Evolutionary conservation across 257 asterid genomes (phyloP).

Genomic region (Solanum piurae): DNA sequence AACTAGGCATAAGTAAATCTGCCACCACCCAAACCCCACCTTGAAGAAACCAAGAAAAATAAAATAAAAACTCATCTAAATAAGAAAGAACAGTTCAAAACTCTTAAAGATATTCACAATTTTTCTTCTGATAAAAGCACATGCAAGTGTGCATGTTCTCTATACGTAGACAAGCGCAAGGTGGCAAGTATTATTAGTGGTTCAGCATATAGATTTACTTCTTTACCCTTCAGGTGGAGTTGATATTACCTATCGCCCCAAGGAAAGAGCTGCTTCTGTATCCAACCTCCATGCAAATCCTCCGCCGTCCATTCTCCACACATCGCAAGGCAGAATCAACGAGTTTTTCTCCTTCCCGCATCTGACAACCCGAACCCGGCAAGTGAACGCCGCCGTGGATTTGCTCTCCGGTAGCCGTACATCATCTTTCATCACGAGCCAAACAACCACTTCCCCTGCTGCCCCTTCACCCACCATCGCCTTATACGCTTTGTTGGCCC

Average conservation of each 20-base stretch:
- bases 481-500: slow-evolving; percentile 53
- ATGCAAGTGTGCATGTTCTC: background rate
- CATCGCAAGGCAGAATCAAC: slow-evolving; percentile 66
- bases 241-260: slow-evolving; percentile 24
- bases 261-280: slow-evolving; percentile 55
- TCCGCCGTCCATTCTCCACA: slow-evolving; percentile 74
- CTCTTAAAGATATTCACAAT: background rate
- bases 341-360: slow-evolving; percentile 30
- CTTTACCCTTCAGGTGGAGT: background rate
- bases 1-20: background rate
- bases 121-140: background rate
- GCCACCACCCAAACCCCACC: background rate
- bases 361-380: slow-evolving; percentile 56
- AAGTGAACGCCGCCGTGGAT: slow-evolving; percentile 42
- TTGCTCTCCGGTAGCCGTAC: slow-evolving; percentile 14
- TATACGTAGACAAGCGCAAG: background rate
- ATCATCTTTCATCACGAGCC: slow-evolving; percentile 37
- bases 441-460: slow-evolving; percentile 24
- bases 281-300: slow-evolving; percentile 95
- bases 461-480: slow-evolving; percentile 20
- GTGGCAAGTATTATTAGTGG: background rate
- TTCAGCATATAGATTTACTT: background rate
- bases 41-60: background rate
- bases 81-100: background rate
- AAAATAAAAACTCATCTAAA: background rate